Evolutionary conservation across 192 early-diverging fungal species (phyloP).

Genomic region (Phycomyces blakesleeanus): DNA sequence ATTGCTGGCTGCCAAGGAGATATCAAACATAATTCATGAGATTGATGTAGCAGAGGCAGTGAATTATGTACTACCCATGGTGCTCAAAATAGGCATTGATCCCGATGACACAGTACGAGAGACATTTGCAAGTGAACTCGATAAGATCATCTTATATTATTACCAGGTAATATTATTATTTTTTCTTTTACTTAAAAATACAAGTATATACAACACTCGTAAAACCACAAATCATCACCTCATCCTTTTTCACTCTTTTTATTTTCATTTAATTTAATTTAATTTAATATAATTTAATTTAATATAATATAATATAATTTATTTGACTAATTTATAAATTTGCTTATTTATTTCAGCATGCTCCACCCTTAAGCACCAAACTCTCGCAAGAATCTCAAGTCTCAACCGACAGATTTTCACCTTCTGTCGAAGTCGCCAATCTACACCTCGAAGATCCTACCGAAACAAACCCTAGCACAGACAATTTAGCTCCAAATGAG

Average conservation of each 20-base stretch:
- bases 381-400: no score
- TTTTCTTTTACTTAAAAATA: no score
- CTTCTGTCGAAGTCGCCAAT: neutral
- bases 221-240: no score
- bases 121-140: conserved; percentile 40
- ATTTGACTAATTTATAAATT: no score
- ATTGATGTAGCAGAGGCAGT: conserved; percentile 37
- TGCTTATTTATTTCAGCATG: conserved; percentile 18
- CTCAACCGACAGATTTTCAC: no score
- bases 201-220: neutral
- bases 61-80: conserved; percentile 34
- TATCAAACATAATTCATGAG: conserved; percentile 32
- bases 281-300: no score
- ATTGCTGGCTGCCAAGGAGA: conserved; percentile 39
- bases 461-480: no score
- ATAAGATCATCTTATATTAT: conserved; percentile 46
- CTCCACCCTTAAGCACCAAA: conserved; percentile 4
- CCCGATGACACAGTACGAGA: conserved; percentile 42
- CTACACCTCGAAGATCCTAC: neutral
- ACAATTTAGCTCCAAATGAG: no score
- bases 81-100: conserved; percentile 35
- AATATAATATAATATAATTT: no score
- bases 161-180: conserved; percentile 35
- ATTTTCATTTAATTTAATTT: no score
- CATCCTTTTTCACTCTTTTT: neutral